phyloP scores from a whole-genome alignment of 2,329 filamentous ascomycete genomes.

The Calonectria naviculata region DNA sequence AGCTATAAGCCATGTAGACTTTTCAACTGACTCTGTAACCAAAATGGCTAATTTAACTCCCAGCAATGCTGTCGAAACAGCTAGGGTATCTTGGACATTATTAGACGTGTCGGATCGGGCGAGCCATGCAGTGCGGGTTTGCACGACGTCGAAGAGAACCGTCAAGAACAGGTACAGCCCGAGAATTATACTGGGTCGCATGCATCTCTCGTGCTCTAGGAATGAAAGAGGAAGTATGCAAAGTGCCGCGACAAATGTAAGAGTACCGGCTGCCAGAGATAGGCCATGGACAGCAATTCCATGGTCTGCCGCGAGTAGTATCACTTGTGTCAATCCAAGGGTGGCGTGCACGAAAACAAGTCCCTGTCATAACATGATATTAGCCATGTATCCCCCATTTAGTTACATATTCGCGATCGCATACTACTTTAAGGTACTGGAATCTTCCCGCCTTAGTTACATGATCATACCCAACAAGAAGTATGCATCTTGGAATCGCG shows the following conservation, averaged over 20 bases:
- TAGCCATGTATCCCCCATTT: no score
- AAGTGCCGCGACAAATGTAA: background rate
- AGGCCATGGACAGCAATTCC: background rate
- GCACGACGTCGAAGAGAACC: background rate
- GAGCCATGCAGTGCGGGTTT: background rate
- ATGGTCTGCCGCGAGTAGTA: no score
- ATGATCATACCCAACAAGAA: no score
- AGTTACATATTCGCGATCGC: no score
- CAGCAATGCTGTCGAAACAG: background rate
- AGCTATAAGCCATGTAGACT: no score
- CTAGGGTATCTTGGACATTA: background rate
- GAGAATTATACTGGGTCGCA: background rate
- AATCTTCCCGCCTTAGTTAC: no score
- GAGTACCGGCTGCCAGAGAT: background rate
- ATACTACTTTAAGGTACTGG: no score
- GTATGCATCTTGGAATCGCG: background rate
- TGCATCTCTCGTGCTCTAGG: background rate
- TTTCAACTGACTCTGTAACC: no score
- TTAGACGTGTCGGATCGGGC: background rate
- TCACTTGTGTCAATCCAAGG: no score
- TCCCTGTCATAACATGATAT: no score
- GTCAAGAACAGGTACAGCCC: background rate
- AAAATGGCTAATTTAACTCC: background rate
- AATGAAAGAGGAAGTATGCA: background rate
- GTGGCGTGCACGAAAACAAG: no score